Conservation (phyloP, 495 filamentous ascomycete species). For the Neurospora sp. region DNA sequence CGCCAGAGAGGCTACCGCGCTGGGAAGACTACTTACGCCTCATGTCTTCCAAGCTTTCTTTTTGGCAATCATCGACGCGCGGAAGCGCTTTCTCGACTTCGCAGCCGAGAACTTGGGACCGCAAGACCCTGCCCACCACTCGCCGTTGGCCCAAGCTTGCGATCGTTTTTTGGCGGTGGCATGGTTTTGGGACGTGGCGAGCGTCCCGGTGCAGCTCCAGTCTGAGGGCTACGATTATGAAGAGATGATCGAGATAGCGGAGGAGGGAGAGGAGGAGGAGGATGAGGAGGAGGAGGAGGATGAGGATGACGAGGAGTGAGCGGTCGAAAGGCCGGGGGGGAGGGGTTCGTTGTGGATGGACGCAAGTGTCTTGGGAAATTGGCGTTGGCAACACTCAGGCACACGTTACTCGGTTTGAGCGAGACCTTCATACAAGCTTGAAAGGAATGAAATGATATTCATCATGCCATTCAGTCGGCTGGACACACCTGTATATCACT, state of each 20-base stretch:
- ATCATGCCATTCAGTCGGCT: background rate
- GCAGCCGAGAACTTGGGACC: background rate
- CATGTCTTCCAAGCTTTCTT: background rate
- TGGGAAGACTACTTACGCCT: background rate
- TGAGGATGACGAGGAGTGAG: no score
- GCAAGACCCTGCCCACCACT: background rate
- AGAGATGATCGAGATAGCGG: background rate
- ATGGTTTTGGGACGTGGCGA: background rate
- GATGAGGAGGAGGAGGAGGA: background rate
- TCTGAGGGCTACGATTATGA: background rate
- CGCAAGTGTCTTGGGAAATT: background rate
- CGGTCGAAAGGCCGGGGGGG: background rate
- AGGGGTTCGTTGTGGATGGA: background rate
- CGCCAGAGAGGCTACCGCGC: background rate
- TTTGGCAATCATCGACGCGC: background rate
- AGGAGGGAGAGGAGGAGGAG: background rate
- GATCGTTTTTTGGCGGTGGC: background rate
- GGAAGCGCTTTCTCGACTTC: conserved; percentile 1
- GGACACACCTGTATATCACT: background rate
- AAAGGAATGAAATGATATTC: background rate
- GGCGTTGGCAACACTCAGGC: background rate
- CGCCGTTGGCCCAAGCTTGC: background rate
- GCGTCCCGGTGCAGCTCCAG: background rate
- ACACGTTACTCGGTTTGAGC: background rate
- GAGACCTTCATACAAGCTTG: background rate